Percentiles rank a stretch among this genome's conserved stretches.
These are phyloP conservation scores for Solanum dulcamara DNA, from an alignment of 257 asterid genomes.

Conservation along the genomic window DNA sequence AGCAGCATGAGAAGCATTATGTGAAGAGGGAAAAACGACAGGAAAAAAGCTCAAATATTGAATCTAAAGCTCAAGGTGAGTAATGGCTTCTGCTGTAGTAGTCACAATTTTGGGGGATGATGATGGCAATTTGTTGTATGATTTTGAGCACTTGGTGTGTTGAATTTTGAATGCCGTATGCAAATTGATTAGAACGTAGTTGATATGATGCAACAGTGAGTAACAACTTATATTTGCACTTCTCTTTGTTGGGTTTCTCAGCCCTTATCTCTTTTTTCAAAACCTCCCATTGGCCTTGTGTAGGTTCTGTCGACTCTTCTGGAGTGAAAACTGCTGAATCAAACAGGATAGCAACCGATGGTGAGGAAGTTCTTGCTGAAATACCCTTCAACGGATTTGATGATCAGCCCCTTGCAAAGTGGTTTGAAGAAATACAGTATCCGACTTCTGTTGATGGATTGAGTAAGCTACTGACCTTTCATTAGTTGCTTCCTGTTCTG, in stretches of 20 bases:
- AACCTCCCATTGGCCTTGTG: conserved; percentile 4
- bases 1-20: conserved; percentile 17
- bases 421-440: conserved; percentile 43
- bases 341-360: conserved; percentile 4
- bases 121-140: not conserved
- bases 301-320: conserved; percentile 24
- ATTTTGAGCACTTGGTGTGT: not conserved
- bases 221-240: not conserved
- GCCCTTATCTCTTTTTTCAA: not conserved
- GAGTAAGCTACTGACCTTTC: conserved; percentile 18
- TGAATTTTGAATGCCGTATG: not conserved
- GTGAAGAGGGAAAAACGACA: conserved; percentile 32
- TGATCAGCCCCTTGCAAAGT: conserved; percentile 54
- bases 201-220: not conserved
- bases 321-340: conserved; percentile 6
- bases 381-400: conserved; percentile 26
- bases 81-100: not conserved
- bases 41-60: conserved; percentile 7
- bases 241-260: not conserved
- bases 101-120: not conserved
- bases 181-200: not conserved
- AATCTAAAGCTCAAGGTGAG: conserved; percentile 30
- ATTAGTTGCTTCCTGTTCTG: not conserved
- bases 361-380: conserved; percentile 9
- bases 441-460: conserved; percentile 26